Evolutionary conservation across 106 monocot genomes (phyloP).

Genomic region (Platanthera guangdongensis): DNA sequence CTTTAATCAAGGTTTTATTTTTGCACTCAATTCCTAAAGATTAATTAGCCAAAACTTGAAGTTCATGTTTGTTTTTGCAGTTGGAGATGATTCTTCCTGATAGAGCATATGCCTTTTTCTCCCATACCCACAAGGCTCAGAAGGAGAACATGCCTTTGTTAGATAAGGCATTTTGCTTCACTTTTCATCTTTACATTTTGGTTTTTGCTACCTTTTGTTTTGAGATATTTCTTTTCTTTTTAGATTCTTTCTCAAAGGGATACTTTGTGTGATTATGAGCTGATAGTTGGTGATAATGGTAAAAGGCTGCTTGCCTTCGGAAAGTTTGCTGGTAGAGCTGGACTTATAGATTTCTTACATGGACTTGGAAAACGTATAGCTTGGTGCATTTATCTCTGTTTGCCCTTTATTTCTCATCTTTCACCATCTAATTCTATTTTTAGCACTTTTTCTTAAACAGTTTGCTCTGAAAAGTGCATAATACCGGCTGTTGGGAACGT

Average conservation of each 20-base stretch:
- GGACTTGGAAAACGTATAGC: slow-evolving; percentile 79
- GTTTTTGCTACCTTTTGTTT: not conserved
- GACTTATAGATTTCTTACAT: slow-evolving; percentile 83
- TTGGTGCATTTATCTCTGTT: not conserved
- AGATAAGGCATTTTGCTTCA: slow-evolving; percentile 50
- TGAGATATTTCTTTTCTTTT: not conserved
- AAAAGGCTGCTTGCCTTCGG: slow-evolving; percentile 94
- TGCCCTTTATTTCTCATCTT: not conserved
- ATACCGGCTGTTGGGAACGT: not conserved
- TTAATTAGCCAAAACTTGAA: not conserved
- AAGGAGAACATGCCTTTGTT: slow-evolving; percentile 84
- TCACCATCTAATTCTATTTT: not conserved
- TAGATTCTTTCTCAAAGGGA: slow-evolving; percentile 67
- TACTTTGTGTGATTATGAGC: slow-evolving; percentile 90
- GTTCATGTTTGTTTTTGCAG: slow-evolving; percentile 27
- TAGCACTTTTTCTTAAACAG: not conserved
- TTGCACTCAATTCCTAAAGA: not conserved
- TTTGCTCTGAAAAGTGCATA: not conserved
- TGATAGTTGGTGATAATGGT: slow-evolving; percentile 77
- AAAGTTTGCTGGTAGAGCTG: slow-evolving; percentile 97
- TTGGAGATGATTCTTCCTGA: slow-evolving; percentile 76
- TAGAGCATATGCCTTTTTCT: slow-evolving; percentile 95
- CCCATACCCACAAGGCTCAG: slow-evolving; percentile 97
- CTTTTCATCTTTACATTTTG: not conserved
- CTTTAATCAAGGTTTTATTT: not conserved